phyloP scores from a whole-genome alignment of 495 filamentous ascomycete species.

The Gamarada debralockiae region DNA sequence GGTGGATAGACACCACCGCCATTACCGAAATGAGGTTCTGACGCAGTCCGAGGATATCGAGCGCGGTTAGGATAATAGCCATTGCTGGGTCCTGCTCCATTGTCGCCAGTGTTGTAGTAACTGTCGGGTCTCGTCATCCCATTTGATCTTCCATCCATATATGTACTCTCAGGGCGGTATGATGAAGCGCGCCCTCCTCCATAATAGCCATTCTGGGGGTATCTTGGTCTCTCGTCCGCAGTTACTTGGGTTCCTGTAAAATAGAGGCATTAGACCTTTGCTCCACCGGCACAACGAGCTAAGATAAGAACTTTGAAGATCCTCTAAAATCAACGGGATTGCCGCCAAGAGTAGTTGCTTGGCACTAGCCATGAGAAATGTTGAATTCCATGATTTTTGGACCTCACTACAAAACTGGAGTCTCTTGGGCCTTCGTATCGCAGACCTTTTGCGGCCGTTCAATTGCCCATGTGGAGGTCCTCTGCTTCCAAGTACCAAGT shows the following conservation, averaged over 20 bases:
- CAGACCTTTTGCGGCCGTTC: neutral
- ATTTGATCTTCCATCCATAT: slow-evolving; percentile 36
- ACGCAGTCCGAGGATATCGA: slow-evolving; percentile 40
- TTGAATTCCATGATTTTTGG: slow-evolving; percentile 1
- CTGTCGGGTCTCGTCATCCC: slow-evolving; percentile 45
- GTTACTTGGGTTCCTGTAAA: slow-evolving; percentile 25
- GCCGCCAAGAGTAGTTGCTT: neutral
- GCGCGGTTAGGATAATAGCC: slow-evolving; percentile 38
- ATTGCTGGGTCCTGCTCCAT: slow-evolving; percentile 28
- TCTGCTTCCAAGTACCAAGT: neutral
- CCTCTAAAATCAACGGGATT: neutral
- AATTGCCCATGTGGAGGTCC: neutral
- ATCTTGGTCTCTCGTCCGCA: slow-evolving; percentile 40
- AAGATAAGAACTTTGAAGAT: neutral
- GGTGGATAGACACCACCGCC: slow-evolving; percentile 53
- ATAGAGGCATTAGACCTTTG: slow-evolving; percentile 13
- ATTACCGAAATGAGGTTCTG: slow-evolving; percentile 36
- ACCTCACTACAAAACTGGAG: neutral
- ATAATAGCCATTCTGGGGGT: slow-evolving; percentile 50
- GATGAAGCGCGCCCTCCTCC: slow-evolving; percentile 36
- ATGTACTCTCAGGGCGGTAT: slow-evolving; percentile 40
- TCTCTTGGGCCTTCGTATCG: neutral
- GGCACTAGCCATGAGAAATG: slow-evolving; percentile 8
- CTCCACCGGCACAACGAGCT: slow-evolving; percentile 1
- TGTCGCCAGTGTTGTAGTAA: slow-evolving; percentile 40